Percentiles rank a stretch among this genome's conserved stretches.
These are phyloP conservation scores for Termitomyces sp. DNA, from an alignment of 768 basidiomycete species.

Conservation along the genomic window DNA sequence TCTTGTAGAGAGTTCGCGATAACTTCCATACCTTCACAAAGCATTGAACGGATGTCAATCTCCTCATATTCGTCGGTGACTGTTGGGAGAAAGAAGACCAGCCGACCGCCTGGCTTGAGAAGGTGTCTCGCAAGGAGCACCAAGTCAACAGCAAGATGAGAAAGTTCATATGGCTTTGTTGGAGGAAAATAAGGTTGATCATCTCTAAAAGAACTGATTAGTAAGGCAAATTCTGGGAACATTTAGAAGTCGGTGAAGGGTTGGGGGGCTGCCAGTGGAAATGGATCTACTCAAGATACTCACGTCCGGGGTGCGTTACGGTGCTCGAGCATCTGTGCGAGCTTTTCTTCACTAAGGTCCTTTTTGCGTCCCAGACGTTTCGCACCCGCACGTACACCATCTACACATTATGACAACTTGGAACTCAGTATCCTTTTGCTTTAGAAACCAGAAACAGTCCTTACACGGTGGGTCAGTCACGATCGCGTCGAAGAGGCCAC, in stretches of 20 bases:
- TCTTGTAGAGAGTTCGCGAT: conserved; percentile 88
- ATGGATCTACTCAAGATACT: conserved; percentile 20
- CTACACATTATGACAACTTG: conserved; percentile 42
- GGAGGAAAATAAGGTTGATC: conserved; percentile 83
- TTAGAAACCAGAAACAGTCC: conserved; percentile 18
- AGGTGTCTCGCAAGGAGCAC: conserved; percentile 79
- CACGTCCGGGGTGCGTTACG: conserved; percentile 39
- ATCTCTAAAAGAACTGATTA: conserved; percentile 29
- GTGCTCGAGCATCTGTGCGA: conserved; percentile 34
- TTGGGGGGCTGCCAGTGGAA: too few species aligned
- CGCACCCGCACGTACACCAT: conserved; percentile 89
- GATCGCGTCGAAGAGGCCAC: conserved; percentile 90
- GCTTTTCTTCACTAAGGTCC: conserved; percentile 34
- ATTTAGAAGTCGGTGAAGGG: neutral
- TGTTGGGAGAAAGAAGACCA: conserved; percentile 95
- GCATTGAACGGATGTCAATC: conserved; percentile 73
- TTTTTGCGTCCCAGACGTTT: conserved; percentile 75
- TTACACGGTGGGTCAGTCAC: conserved; percentile 92
- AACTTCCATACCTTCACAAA: conserved; percentile 86
- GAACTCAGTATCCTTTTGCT: neutral
- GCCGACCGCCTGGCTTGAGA: conserved; percentile 78
- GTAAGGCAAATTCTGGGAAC: neutral
- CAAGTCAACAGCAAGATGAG: conserved; percentile 77
- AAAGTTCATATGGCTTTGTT: conserved; percentile 89
- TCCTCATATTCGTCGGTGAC: conserved; percentile 90